Base-by-base conservation (phyloP, 495 filamentous ascomycete genomes). In the Penicillium maclennaniae region DNA sequence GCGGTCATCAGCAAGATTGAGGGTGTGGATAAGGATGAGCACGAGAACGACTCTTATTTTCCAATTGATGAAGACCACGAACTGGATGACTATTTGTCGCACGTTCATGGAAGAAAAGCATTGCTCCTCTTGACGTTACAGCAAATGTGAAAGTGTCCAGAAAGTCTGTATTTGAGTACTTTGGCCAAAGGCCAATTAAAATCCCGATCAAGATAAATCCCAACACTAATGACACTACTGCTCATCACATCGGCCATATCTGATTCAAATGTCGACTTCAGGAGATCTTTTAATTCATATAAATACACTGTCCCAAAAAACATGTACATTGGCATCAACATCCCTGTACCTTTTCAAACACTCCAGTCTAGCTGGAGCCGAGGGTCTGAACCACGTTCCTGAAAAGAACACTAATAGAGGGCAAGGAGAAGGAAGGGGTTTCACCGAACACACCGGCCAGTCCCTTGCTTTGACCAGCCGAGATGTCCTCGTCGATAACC, bases 371-470 rank as follows among this genome's bases (percentile, higher is more conserved):
- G 34, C 52, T 62, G 16, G 58, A 53, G 9, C 58, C 53, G 26
- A 77, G 48, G 26, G 68, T 66, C 46, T 70, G 65, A 19, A 77
- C 83, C 16, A 96, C 86, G 49, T 84, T 82, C 56, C 85, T 80
- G 65, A 95, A 95, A 60, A 95, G 73, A 47, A 90, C 84, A 47
- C 82, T 80, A 39, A 93, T 83, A 37, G 88, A 82, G 25, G 89
- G 88, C 69, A 93, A 77, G 9, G 87, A 85, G 69, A 85, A 89
- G 7, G 88, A 79, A 21, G 88, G 85, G 1, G 80, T 84, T 28
- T 79, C 77, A 49, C 90, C 84, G 65, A 95, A 93, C 8, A 95
- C 78, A 53, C 81, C 76, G 12, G 86, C 79, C 44, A 96, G 70
- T 53, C 81, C 82, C 59, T 89, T 84, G 38, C 76, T 75, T 26